phyloP scores from a whole-genome alignment of 495 filamentous ascomycete genomes.

The Podospora pseudocomata region DNA sequence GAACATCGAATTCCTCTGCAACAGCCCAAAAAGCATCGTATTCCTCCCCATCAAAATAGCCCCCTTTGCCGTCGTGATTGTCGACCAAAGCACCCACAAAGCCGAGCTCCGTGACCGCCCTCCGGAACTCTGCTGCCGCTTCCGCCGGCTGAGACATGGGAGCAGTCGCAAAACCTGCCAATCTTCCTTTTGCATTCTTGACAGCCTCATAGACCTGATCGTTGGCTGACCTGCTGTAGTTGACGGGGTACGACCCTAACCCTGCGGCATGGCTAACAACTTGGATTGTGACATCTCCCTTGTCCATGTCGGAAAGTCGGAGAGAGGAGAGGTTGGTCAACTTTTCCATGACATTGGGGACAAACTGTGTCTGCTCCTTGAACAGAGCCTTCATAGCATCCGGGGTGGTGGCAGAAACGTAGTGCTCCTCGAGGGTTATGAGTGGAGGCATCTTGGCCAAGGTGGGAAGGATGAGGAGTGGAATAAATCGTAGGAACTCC shows the following conservation, averaged over 20 bases:
- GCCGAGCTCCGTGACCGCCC: slow-evolving; percentile 41
- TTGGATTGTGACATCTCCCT: slow-evolving; percentile 50
- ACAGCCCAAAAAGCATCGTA: slow-evolving; percentile 47
- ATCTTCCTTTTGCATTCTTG: slow-evolving; percentile 9
- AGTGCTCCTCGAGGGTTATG: slow-evolving; percentile 63
- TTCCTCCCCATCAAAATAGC: slow-evolving; percentile 45
- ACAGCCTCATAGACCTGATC: slow-evolving; percentile 52
- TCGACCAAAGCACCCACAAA: slow-evolving; percentile 59
- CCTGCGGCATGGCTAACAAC: slow-evolving; percentile 53
- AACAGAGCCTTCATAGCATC: slow-evolving; percentile 17
- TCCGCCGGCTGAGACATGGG: slow-evolving; percentile 46
- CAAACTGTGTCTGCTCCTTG: slow-evolving; percentile 32
- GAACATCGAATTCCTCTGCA: slow-evolving; percentile 52
- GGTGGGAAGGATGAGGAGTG: neutral
- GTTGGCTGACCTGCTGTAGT: slow-evolving; percentile 44
- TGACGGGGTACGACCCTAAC: slow-evolving; percentile 27
- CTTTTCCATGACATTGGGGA: slow-evolving; percentile 27
- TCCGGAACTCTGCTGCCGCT: slow-evolving; percentile 47
- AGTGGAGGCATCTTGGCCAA: slow-evolving; percentile 28
- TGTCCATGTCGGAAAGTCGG: slow-evolving; percentile 52
- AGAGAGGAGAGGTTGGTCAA: slow-evolving; percentile 38
- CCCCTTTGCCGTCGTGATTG: slow-evolving; percentile 44
- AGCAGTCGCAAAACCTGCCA: slow-evolving; percentile 54
- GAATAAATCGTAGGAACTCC: neutral
- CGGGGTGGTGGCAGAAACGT: slow-evolving; percentile 40